Evolutionary conservation across 805 yeast species (phyloP).

Genomic region (Candida dajiaensis): DNA sequence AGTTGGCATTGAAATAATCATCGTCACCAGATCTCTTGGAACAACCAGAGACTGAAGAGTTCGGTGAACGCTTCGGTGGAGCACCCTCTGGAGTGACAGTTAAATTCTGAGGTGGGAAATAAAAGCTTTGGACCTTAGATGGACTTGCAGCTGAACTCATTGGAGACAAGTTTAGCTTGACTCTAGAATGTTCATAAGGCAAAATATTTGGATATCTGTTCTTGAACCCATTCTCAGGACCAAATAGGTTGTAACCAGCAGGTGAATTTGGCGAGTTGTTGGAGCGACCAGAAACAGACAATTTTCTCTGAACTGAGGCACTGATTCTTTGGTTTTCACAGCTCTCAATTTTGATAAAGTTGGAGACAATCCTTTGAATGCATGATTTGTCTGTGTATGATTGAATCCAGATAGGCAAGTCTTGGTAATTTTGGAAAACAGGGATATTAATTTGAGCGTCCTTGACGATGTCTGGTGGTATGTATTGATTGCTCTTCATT

Average conservation of each 20-base stretch:
- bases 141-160: conserved; percentile 14
- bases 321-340: conserved; percentile 28
- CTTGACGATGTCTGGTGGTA: conserved; percentile 5
- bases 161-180: conserved; percentile 26
- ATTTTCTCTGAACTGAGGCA: conserved; percentile 12
- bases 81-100: not conserved
- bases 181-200: conserved; percentile 58
- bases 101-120: conserved; percentile 1
- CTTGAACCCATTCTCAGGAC: conserved; percentile 68
- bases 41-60: not conserved
- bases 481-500: conserved; percentile 14
- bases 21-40: conserved; percentile 6
- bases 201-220: conserved; percentile 78
- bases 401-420: conserved; percentile 29
- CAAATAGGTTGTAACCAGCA: conserved; percentile 10
- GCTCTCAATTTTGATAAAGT: conserved; percentile 28
- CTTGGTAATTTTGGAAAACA: not conserved
- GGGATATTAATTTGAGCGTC: conserved; percentile 11
- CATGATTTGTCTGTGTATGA: conserved; percentile 14
- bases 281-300: conserved; percentile 6
- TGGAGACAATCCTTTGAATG: conserved; percentile 20
- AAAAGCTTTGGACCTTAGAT: not conserved
- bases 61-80: not conserved
- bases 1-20: conserved; percentile 52
- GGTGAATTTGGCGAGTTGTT: conserved; percentile 7